Conservation (phyloP, 495 filamentous ascomycete species). For the Baudoinia panamericana region DNA sequence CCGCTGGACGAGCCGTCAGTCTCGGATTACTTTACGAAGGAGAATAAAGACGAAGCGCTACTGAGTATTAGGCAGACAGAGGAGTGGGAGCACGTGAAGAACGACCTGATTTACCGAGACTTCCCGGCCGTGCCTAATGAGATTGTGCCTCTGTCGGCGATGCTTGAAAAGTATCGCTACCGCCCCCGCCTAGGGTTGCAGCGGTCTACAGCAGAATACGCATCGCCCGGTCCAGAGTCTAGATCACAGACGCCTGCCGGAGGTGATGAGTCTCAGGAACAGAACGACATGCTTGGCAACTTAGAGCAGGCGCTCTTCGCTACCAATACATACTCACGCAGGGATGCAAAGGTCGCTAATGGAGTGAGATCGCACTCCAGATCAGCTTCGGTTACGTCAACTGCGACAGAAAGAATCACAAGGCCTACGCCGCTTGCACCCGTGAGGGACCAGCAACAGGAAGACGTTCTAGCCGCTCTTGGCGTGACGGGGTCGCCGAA, state of each 20-base stretch:
- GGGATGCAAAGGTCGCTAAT: neutral
- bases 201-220: too few relatives aligned
- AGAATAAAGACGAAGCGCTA: constrained; percentile 23
- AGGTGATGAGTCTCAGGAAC: constrained; percentile 8
- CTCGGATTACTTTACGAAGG: constrained; percentile 28
- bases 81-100: constrained; percentile 24
- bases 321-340: neutral
- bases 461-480: constrained; percentile 28
- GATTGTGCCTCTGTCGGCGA: constrained; percentile 5
- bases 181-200: too few relatives aligned
- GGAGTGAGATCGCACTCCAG: constrained; percentile 7
- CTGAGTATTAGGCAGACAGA: constrained; percentile 28
- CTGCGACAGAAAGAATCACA: neutral
- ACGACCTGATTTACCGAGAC: constrained; percentile 27
- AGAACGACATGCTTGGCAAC: constrained; percentile 25
- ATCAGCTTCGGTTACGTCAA: constrained; percentile 5
- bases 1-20: constrained; percentile 26
- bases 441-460: constrained; percentile 23
- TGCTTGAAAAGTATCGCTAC: constrained; percentile 10
- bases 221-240: neutral
- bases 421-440: constrained; percentile 8
- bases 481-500: constrained; percentile 31
- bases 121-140: constrained; percentile 16
- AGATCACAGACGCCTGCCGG: neutral
- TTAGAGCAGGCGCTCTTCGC: constrained; percentile 24